phyloP scores from a whole-genome alignment of 208 protist species.

The Leishmania mexicana region DNA sequence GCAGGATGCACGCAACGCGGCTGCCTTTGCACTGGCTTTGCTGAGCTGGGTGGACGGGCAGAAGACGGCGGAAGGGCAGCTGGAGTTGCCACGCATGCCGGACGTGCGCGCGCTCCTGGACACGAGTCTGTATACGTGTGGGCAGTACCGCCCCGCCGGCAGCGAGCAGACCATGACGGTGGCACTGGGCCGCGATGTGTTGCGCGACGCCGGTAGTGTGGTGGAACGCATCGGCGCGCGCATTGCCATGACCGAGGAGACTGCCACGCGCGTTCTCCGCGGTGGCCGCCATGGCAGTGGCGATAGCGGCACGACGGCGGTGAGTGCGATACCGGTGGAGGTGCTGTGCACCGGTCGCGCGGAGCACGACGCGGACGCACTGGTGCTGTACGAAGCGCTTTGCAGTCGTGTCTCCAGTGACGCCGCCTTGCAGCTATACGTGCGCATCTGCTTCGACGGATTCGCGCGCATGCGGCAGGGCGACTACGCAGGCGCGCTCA shows the following conservation, averaged over 20 bases:
- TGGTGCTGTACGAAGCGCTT: slow-evolving; percentile 30
- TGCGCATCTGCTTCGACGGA: slow-evolving; percentile 15
- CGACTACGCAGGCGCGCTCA: slow-evolving; percentile 33
- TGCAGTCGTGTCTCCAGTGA: slow-evolving; percentile 3
- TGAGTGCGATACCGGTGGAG: slow-evolving; percentile 33
- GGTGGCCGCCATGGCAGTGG: neutral
- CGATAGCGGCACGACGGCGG: neutral
- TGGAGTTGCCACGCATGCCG: neutral
- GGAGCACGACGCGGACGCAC: neutral
- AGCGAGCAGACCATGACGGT: slow-evolving; percentile 10
- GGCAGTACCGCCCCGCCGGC: slow-evolving; percentile 1
- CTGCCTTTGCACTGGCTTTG: slow-evolving; percentile 21
- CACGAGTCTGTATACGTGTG: slow-evolving; percentile 16
- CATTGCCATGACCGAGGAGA: slow-evolving; percentile 37
- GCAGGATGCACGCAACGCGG: slow-evolving; percentile 13
- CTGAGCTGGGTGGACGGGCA: slow-evolving; percentile 5
- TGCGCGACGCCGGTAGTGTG: slow-evolving; percentile 19
- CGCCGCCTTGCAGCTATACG: slow-evolving; percentile 26
- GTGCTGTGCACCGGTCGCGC: slow-evolving; percentile 6
- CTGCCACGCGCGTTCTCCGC: slow-evolving; percentile 21
- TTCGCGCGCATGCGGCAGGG: slow-evolving; percentile 40
- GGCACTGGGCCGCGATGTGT: slow-evolving; percentile 27
- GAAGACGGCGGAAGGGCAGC: neutral
- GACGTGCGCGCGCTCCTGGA: slow-evolving; percentile 20
- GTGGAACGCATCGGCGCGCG: slow-evolving; percentile 13